These are phyloP conservation scores for Trametes meyenii DNA, from an alignment of 768 basidiomycete genomes.

Conservation along the genomic window DNA sequence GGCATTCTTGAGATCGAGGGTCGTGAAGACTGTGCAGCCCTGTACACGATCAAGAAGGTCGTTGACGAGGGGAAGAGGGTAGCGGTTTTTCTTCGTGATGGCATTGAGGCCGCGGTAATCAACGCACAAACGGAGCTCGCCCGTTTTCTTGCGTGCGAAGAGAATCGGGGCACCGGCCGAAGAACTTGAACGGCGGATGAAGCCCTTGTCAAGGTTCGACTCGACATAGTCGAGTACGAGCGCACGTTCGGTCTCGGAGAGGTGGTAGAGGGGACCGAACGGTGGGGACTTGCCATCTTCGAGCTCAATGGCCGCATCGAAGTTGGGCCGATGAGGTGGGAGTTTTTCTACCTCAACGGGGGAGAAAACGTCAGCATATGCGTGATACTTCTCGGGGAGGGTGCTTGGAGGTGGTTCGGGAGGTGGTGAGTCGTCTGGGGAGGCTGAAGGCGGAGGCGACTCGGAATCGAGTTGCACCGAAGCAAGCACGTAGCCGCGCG, in stretches of 20 bases:
- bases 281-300: conserved; percentile 32
- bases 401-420: not conserved
- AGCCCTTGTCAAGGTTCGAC: conserved; percentile 37
- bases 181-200: conserved; percentile 35
- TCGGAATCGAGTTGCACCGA: not conserved
- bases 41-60: conserved; percentile 36
- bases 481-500: conserved; percentile 3
- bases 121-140: conserved; percentile 30
- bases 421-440: not conserved
- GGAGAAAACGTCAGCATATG: conserved; percentile 35
- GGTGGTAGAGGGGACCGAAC: conserved; percentile 39
- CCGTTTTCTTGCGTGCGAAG: conserved; percentile 34
- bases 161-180: conserved; percentile 32
- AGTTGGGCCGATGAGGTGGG: conserved; percentile 35
- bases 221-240: conserved; percentile 41
- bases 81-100: conserved; percentile 39
- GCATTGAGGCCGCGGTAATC: conserved; percentile 38
- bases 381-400: conserved; percentile 27
- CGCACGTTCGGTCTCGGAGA: conserved; percentile 37
- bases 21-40: conserved; percentile 35
- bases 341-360: conserved; percentile 33
- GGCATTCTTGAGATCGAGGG: conserved; percentile 43
- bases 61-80: conserved; percentile 38
- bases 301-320: conserved; percentile 42
- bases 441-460: not conserved